Evolutionary conservation across 176 grass and related monocot genomes (phyloP), one percentile per base, ranked within the genome.

Genomic region (Typha latifolia): DNA sequence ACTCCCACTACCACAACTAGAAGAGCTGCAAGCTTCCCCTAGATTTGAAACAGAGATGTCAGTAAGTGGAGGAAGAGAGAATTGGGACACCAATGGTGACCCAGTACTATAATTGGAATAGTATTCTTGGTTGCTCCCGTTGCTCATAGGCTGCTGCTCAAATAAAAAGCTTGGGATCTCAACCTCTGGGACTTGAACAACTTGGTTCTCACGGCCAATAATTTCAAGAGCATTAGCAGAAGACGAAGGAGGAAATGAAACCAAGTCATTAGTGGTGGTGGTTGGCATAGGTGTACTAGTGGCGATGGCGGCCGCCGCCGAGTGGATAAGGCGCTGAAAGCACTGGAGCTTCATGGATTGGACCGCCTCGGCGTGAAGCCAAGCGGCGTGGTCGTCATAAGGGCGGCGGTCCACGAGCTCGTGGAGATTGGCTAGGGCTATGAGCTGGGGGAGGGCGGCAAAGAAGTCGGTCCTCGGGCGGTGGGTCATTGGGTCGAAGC

Each of bases 401-500:
- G 51, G 21, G 19, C 61, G 49, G 7, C 3, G 51, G 32, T 51
- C 82, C 13, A 85, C 74, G 49, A 89, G 27, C 1, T 29, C 27
- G 2, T 3, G 27, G 37, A 43, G 75, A 2, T 32, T 73, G 12
- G 90, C 86, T 26, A 95, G 90, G 63, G 81, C 80, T 49, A 90
- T 55, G 69, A 95, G 84, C 76, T 89, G 90, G 49, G 82, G 85
- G 24, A 94, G 76, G 53, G 90, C 79, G 49, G 80, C 62, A 66
- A 86, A 78, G 82, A 94, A 94, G 49, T 95, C 86, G 11, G 90
- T 90, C 49, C 90, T 68, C 1, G 83, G 86, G 20, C 83, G 90
- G 80, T 95, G 90, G 71, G 90, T 95, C 83, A 95, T 90, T 34
- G 90, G 90, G 71, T 95, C 90, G 71, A 95, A 74, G n/a, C 90